These are phyloP conservation scores for Mucor racemosus DNA, from an alignment of 371 early-diverging fungal species.

Conservation along the genomic window DNA sequence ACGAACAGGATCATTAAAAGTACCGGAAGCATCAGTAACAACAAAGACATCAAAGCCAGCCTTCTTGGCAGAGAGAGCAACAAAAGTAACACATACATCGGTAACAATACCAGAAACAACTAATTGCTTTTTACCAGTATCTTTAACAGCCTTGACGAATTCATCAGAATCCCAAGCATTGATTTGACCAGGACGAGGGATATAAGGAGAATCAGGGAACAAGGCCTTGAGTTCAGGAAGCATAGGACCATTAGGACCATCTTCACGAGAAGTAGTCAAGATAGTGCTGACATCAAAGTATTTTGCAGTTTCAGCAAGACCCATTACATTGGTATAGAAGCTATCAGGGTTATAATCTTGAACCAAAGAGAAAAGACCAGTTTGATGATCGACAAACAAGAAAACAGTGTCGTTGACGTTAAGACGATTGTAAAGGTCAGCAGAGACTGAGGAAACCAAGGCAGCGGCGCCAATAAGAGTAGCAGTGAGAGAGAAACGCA, in stretches of 20 bases:
- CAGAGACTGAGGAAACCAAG: constrained; percentile 18
- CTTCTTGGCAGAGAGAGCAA: constrained; percentile 28
- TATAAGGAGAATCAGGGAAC: constrained; percentile 29
- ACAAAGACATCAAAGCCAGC: constrained; percentile 30
- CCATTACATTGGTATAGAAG: constrained; percentile 27
- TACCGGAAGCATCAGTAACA: constrained; percentile 30
- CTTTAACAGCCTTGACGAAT: constrained; percentile 25
- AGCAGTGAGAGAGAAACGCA: constrained; percentile 27
- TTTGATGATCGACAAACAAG: constrained; percentile 36
- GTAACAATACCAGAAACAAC: constrained; percentile 32
- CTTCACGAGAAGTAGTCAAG: constrained; percentile 28
- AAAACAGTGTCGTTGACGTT: constrained; percentile 25
- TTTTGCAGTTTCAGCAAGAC: constrained; percentile 29
- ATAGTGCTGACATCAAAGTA: constrained; percentile 25
- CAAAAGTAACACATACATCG: constrained; percentile 31
- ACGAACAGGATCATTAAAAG: constrained; percentile 21
- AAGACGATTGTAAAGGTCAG: constrained; percentile 25
- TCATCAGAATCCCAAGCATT: constrained; percentile 31
- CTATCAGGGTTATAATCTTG: constrained; percentile 26
- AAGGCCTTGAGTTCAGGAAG: constrained; percentile 22
- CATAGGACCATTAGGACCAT: constrained; percentile 32
- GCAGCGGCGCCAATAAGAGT: constrained; percentile 16
- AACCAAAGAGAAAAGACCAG: constrained; percentile 30
- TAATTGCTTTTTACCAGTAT: constrained; percentile 31
- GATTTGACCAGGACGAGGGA: constrained; percentile 30